Evolutionary conservation across 768 basidiomycete species (phyloP).

Genomic region (Pulveroboletus sp.): DNA sequence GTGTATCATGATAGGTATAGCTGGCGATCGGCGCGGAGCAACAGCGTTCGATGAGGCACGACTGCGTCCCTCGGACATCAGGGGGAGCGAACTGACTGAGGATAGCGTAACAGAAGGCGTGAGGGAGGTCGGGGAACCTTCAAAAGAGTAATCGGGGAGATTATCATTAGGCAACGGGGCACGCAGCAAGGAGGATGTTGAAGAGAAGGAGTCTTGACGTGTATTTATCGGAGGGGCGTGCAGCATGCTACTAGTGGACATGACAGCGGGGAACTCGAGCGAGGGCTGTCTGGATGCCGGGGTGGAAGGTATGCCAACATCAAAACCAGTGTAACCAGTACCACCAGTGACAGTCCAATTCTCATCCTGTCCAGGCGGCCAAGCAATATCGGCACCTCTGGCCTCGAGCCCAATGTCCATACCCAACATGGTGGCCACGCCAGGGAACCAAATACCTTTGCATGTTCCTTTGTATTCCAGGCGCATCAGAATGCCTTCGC

Average conservation of each 20-base stretch:
- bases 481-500: conserved; percentile 57
- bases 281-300: conserved; percentile 46
- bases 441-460: conserved; percentile 77
- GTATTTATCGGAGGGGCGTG: conserved; percentile 25
- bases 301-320: conserved; percentile 43
- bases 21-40: conserved; percentile 40
- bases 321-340: conserved; percentile 68
- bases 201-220: conserved; percentile 40
- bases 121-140: conserved; percentile 52
- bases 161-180: conserved; percentile 66
- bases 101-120: conserved; percentile 41
- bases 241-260: conserved; percentile 17
- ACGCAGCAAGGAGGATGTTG: conserved; percentile 64
- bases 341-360: conserved; percentile 65
- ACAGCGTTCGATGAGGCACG: conserved; percentile 36
- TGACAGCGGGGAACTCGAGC: conserved; percentile 39
- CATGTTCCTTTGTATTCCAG: conserved; percentile 71
- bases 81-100: conserved; percentile 37
- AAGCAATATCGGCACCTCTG: conserved; percentile 64
- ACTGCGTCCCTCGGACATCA: conserved; percentile 33
- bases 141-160: conserved; percentile 73
- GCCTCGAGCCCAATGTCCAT: conserved; percentile 70
- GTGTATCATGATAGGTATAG: conserved; percentile 65
- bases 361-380: conserved; percentile 49
- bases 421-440: conserved; percentile 76